These are phyloP conservation scores for Chloranthus sessilifolius DNA, from an alignment of 164 flowering plant species.

Conservation along the genomic window DNA sequence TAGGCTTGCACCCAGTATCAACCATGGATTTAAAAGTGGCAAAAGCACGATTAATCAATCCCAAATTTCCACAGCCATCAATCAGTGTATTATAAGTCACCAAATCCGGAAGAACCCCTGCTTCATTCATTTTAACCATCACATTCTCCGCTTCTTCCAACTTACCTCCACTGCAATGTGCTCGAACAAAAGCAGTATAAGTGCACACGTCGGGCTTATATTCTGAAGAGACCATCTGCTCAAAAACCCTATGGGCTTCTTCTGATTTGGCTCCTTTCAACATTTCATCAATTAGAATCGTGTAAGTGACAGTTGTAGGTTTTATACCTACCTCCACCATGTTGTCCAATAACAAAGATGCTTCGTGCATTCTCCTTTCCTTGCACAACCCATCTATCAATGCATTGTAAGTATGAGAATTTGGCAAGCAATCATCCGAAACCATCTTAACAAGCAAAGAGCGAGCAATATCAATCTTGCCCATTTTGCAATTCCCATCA, in stretches of 20 bases:
- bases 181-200: constrained; percentile 56
- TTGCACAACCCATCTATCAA: constrained; percentile 63
- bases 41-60: constrained; percentile 40
- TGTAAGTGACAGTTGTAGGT: constrained; percentile 53
- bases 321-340: constrained; percentile 47
- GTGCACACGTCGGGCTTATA: constrained; percentile 50
- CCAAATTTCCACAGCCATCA: constrained; percentile 51
- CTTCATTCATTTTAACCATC: constrained; percentile 48
- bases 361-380: constrained; percentile 46
- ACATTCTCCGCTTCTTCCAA: constrained; percentile 51
- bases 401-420: constrained; percentile 51
- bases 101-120: constrained; percentile 48
- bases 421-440: constrained; percentile 43
- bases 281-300: constrained; percentile 54
- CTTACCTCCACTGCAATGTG: constrained; percentile 43
- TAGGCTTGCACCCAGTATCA: constrained; percentile 52
- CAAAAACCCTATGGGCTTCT: constrained; percentile 38
- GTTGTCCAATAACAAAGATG: constrained; percentile 32
- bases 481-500: constrained; percentile 67
- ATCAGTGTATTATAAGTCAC: constrained; percentile 46
- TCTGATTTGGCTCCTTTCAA: constrained; percentile 48
- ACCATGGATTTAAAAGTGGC: constrained; percentile 56
- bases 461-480: constrained; percentile 40
- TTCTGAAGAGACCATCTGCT: constrained; percentile 50
- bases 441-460: constrained; percentile 51